Base-by-base conservation (phyloP, 1,284 basidiomycete species). In the Erythrobasidium hasegawianum region DNA sequence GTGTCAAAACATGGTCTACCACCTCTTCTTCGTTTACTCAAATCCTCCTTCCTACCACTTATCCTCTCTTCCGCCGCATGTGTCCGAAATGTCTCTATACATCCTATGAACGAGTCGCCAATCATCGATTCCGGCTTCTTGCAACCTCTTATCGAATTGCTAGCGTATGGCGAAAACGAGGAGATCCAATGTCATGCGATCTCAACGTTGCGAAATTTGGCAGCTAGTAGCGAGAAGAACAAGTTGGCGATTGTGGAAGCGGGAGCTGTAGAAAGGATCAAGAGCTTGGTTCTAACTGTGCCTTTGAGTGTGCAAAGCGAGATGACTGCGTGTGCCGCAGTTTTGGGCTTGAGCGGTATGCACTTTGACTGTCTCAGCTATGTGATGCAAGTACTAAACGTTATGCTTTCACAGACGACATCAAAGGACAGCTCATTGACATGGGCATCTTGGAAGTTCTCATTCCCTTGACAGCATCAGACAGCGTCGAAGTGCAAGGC, bases 101-200 rank as follows among this genome's bases (percentile, higher is more conserved):
- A 98, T 77, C 96, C 96, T 0, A 86, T 88, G 76, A 98, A 99
- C 81, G 96, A 98, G 78, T 96, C 93, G 0, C 96, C 96, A 16
- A 99, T 99, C 78, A 99, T 99, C 77, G 96, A 99, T 75, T 91
- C 91, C 45, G 94, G 94, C 24, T 99, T 98, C 83, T 80, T 98
- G 62, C 88, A 93, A 75, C 96, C 96, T 1, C 81, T 99, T 47
- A 97, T 99, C 77, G 93, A 92, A 76, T 83, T 98, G 41, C 82
- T 99, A 41, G 92, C 92, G 3, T 98, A 98, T 81, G 97, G 83
- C 78, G 96, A 99, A 78, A 98, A 98, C 76, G 96, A 99, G 79
- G 96, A 99, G 79, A 93, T 99, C 38, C 95, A 98, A 78, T 98
- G 96, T 75, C 96, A 99, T 75, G 96, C 96, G n/a, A 99, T 99